Conservation (phyloP, 495 filamentous ascomycete genomes). For the Pyrenopolyporus hunteri region DNA sequence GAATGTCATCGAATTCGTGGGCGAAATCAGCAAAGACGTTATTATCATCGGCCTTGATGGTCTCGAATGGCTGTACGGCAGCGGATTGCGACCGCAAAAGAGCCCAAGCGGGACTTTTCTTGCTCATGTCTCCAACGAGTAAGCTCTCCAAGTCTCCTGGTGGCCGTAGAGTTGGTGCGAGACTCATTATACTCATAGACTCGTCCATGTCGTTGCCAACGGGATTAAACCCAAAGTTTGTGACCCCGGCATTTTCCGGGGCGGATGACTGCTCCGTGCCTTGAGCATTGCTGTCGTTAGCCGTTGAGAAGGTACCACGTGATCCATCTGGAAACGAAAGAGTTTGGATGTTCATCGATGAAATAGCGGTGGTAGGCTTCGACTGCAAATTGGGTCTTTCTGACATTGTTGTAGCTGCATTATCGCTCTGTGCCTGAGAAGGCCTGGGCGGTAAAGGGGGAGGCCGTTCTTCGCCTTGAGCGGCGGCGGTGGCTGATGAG, state of each 20-base stretch:
- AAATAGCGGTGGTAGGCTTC: constrained; percentile 82
- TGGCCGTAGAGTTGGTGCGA: constrained; percentile 73
- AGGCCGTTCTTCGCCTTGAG: constrained; percentile 48
- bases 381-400: constrained; percentile 61
- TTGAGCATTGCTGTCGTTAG: constrained; percentile 44
- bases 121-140: constrained; percentile 69
- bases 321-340: constrained; percentile 71
- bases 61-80: constrained; percentile 63
- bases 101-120: constrained; percentile 65
- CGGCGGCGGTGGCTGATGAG: constrained; percentile 21
- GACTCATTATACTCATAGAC: constrained; percentile 81
- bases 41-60: constrained; percentile 52
- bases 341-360: constrained; percentile 75
- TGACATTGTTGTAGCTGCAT: constrained; percentile 21
- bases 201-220: constrained; percentile 68
- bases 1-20: constrained; percentile 79
- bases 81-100: constrained; percentile 63
- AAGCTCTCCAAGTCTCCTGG: constrained; percentile 83
- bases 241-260: constrained; percentile 42
- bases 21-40: constrained; percentile 67
- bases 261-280: constrained; percentile 30
- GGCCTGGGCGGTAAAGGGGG: constrained; percentile 77
- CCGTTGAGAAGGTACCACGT: constrained; percentile 64
- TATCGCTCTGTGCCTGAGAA: constrained; percentile 18
- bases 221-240: constrained; percentile 36